phyloP scores from a whole-genome alignment of 202 grass and related monocot genomes.

The Schoenoplectus tabernaemontani region DNA sequence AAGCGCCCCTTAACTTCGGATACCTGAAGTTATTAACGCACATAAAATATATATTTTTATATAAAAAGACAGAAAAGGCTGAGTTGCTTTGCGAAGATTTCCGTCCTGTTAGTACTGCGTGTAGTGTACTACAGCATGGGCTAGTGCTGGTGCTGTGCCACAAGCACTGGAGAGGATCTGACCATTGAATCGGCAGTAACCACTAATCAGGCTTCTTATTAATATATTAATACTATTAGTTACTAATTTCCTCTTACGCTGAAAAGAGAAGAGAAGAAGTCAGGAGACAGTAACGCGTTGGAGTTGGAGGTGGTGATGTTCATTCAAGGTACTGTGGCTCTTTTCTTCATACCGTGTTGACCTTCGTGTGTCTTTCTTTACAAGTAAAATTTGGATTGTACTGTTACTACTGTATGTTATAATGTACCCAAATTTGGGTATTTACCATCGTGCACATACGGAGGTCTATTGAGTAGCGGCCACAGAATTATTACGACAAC shows the following conservation, averaged over 20 bases:
- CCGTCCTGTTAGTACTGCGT: neutral
- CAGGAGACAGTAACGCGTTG: conserved; percentile 17
- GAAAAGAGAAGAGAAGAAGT: conserved; percentile 17
- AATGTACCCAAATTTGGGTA: no score
- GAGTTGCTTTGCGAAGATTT: neutral
- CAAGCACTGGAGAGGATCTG: conserved; percentile 7
- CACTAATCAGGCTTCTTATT: neutral
- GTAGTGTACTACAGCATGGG: neutral
- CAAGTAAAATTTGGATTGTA: neutral
- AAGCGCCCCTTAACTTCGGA: neutral
- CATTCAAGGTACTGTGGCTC: neutral
- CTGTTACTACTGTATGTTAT: no score
- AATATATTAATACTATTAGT: neutral
- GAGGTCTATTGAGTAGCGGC: neutral
- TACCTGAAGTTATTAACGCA: neutral
- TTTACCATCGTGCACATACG: neutral
- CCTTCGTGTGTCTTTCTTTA: neutral
- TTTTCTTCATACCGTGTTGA: neutral
- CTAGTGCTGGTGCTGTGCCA: neutral
- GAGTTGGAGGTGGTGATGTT: neutral
- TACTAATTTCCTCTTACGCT: conserved; percentile 17
- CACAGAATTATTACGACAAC: neutral
- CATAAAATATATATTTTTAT: neutral
- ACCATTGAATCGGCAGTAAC: neutral
- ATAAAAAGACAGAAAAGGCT: neutral